Percentiles rank a stretch among this genome's conserved stretches.
phyloP scores from a whole-genome alignment of 192 early-diverging fungal genomes.

The Backusella westeae region DNA sequence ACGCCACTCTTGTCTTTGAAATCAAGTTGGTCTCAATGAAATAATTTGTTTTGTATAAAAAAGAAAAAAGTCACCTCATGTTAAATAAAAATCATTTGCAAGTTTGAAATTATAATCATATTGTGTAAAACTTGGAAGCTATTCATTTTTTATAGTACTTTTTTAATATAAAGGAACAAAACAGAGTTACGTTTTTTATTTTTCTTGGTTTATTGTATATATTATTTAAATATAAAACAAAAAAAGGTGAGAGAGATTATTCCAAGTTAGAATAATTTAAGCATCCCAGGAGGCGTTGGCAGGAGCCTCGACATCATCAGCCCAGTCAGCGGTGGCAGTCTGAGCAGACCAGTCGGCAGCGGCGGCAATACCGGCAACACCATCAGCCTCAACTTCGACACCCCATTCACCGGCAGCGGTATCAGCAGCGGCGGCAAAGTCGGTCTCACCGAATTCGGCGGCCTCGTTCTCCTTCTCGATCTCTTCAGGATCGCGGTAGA shows the following conservation, averaged over 20 bases:
- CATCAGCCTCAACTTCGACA: constrained; percentile 52
- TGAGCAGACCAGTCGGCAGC: constrained; percentile 43
- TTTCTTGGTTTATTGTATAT: background rate
- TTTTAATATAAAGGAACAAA: background rate
- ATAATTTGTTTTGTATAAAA: constrained; percentile 7
- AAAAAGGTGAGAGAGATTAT: background rate
- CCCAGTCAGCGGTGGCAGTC: constrained; percentile 28
- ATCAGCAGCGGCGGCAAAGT: constrained; percentile 35
- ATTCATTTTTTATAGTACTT: background rate
- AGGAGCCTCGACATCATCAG: constrained; percentile 32
- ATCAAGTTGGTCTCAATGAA: constrained; percentile 30
- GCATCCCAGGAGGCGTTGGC: constrained; percentile 32
- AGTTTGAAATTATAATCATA: background rate
- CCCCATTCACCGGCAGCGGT: constrained; percentile 60
- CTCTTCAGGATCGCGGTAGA: constrained; percentile 99
- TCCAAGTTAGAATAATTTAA: constrained; percentile 20
- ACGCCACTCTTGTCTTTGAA: constrained; percentile 83
- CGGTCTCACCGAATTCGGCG: constrained; percentile 43
- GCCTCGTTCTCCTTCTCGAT: constrained; percentile 86
- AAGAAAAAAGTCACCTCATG: background rate
- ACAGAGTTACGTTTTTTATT: background rate
- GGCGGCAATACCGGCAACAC: constrained; percentile 42
- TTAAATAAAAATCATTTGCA: constrained; percentile 10
- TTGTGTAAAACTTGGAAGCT: background rate
- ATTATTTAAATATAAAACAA: constrained; percentile 5